Evolutionary conservation across 2,329 filamentous ascomycete genomes (phyloP).

Genomic region (Diaporthe nobilis): DNA sequence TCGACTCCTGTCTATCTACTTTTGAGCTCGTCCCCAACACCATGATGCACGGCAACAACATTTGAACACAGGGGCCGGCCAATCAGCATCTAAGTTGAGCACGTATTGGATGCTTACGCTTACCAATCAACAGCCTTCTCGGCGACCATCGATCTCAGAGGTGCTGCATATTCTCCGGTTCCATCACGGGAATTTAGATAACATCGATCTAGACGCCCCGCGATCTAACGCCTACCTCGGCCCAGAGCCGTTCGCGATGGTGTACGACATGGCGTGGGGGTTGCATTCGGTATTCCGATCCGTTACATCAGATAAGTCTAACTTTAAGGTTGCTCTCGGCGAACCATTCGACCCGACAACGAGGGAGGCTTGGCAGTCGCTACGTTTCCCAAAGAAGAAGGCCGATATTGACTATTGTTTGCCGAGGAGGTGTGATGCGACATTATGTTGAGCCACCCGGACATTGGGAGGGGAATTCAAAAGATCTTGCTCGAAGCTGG

Average conservation of each 20-base stretch:
- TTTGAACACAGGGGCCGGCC: background rate
- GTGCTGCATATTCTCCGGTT: background rate
- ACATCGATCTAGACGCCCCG: conserved; percentile 10
- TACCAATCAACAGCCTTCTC: background rate
- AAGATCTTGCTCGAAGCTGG: background rate
- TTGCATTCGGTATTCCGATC: conserved; percentile 24
- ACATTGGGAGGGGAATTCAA: background rate
- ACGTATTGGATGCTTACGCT: too few relatives aligned
- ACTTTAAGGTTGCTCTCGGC: conserved; percentile 24
- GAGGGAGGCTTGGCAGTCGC: background rate
- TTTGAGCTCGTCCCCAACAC: too few relatives aligned
- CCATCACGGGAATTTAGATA: background rate
- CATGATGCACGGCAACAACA: background rate
- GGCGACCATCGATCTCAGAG: background rate
- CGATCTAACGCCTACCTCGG: background rate
- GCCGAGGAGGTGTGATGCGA: conserved; percentile 9
- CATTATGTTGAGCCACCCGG: background rate
- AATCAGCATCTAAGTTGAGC: accelerated
- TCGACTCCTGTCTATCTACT: too few relatives aligned
- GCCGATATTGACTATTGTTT: conserved; percentile 11
- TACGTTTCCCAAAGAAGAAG: conserved; percentile 17
- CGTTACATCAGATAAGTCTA: conserved; percentile 27
- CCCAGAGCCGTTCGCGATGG: background rate
- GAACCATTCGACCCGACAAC: background rate
- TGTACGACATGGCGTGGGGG: background rate